Conservation (phyloP, 2,329 filamentous ascomycete genomes). For the Cercospora beticola region DNA sequence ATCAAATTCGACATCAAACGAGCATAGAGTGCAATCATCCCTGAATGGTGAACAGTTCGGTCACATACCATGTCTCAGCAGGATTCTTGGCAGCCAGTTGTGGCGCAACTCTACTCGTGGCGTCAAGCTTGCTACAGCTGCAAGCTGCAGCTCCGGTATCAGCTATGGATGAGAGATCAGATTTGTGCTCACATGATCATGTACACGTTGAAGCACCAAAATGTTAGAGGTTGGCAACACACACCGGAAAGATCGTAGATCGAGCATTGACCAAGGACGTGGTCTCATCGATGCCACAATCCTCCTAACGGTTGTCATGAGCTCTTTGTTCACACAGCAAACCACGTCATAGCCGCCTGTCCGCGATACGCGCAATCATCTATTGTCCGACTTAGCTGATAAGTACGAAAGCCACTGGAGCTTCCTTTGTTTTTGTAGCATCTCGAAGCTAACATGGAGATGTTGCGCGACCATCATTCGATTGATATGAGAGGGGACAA, state of each 20-base stretch:
- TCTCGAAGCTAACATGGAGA: not conserved
- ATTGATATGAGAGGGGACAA: not conserved
- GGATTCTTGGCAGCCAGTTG: not conserved
- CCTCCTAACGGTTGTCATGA: not conserved
- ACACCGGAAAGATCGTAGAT: not conserved
- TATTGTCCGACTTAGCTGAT: not conserved
- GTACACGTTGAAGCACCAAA: not conserved
- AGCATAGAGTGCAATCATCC: slow-evolving; percentile 38
- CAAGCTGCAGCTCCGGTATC: not conserved
- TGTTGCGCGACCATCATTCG: not conserved
- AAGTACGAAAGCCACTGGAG: not conserved
- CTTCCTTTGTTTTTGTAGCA: not conserved
- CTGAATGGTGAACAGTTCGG: slow-evolving; percentile 26
- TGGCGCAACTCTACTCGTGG: not conserved
- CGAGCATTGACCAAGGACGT: not conserved
- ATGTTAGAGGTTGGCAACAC: not conserved
- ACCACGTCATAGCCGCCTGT: not conserved
- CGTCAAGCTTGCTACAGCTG: not conserved
- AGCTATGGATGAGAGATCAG: not conserved
- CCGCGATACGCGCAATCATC: slow-evolving; percentile 2
- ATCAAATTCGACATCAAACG: slow-evolving; percentile 82
- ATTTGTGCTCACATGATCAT: not conserved
- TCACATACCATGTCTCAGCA: not conserved
- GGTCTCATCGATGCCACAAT: not conserved
- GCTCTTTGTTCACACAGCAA: slow-evolving; percentile 2